phyloP scores from a whole-genome alignment of 164 flowering plant species.

The Stephania cephalantha region DNA sequence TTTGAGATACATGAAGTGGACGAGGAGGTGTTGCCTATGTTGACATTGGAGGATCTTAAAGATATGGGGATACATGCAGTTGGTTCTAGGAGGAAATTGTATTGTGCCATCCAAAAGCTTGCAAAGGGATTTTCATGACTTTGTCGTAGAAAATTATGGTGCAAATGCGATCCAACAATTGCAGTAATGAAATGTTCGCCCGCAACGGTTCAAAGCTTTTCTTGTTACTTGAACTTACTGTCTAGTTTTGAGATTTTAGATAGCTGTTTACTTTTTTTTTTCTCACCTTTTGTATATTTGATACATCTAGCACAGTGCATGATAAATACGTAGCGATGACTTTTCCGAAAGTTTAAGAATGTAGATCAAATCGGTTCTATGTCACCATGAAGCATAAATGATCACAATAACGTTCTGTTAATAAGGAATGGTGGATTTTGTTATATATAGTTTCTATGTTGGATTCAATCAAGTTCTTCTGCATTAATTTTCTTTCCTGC shows the following conservation, averaged over 20 bases:
- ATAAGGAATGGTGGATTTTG: not conserved
- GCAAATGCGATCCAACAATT: not conserved
- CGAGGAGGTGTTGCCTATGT: slow-evolving; percentile 69
- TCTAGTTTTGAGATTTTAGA: not conserved
- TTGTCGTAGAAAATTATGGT: not conserved
- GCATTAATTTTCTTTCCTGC: not conserved
- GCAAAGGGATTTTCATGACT: slow-evolving; percentile 9
- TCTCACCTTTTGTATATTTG: not conserved
- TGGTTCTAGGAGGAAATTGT: slow-evolving; percentile 60
- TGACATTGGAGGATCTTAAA: slow-evolving; percentile 71
- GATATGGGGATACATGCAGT: slow-evolving; percentile 86
- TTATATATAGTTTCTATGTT: not conserved
- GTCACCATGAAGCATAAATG: not conserved
- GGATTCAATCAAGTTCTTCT: not conserved
- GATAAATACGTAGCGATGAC: not conserved
- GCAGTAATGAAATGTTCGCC: not conserved
- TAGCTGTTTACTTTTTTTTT: not conserved
- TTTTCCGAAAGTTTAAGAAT: not conserved
- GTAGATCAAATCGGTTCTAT: no score
- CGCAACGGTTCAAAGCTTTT: not conserved
- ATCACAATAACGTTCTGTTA: not conserved
- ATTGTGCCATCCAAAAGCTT: slow-evolving; percentile 8
- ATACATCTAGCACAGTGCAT: not conserved
- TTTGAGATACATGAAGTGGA: slow-evolving; percentile 89
- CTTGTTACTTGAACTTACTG: not conserved